Percentiles rank a stretch among this genome's conserved stretches.
These are phyloP conservation scores for Cladobotryum protrusum DNA, from an alignment of 2,329 filamentous ascomycete species.

Conservation along the genomic window DNA sequence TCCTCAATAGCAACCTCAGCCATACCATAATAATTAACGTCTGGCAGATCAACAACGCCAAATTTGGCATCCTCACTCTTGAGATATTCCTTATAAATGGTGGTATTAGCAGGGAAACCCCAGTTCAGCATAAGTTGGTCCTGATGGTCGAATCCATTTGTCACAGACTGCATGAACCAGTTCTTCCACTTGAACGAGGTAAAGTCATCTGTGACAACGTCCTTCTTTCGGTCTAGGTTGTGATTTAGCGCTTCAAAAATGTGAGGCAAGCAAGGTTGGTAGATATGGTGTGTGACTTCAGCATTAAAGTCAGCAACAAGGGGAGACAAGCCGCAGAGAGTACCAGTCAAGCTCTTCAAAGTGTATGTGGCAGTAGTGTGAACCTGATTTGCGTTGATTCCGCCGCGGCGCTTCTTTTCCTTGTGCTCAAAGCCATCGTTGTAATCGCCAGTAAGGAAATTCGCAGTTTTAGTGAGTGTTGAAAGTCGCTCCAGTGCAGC, in stretches of 20 bases:
- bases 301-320: constrained; percentile 36
- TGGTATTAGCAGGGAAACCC: constrained; percentile 23
- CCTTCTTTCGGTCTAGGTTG: constrained; percentile 12
- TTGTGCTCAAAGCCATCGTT: constrained; percentile 26
- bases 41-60: constrained; percentile 20
- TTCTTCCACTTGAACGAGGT: constrained; percentile 24
- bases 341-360: constrained; percentile 35
- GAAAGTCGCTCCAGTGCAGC: constrained; percentile 23
- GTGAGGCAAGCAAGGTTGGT: constrained; percentile 39
- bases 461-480: constrained; percentile 24
- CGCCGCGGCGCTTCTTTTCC: constrained; percentile 24
- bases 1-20: constrained; percentile 26
- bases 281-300: constrained; percentile 35
- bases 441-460: constrained; percentile 28
- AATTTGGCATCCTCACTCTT: constrained; percentile 23
- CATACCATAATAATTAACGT: constrained; percentile 29
- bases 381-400: constrained; percentile 33
- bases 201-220: constrained; percentile 15
- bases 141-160: constrained; percentile 26
- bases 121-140: constrained; percentile 21
- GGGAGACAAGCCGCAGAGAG: constrained; percentile 35
- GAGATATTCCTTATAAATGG: constrained; percentile 24
- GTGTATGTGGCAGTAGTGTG: constrained; percentile 38
- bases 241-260: constrained; percentile 26
- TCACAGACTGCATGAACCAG: constrained; percentile 26